phyloP scores from a whole-genome alignment of 163 green algal genomes.

The Trebouxiophyceae sp. region DNA sequence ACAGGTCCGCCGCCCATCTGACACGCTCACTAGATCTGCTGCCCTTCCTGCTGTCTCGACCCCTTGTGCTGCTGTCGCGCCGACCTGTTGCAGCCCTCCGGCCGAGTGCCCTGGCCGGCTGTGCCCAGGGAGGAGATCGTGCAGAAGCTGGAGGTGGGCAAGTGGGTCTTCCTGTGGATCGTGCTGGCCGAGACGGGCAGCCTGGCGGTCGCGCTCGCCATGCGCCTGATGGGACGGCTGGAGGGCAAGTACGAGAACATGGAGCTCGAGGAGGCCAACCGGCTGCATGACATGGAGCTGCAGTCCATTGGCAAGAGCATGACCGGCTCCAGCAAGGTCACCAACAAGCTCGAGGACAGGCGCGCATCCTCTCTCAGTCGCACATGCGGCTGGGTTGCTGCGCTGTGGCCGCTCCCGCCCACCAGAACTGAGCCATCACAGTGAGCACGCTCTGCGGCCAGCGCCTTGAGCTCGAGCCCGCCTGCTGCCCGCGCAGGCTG shows the following conservation, averaged over 20 bases:
- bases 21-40: too few species aligned
- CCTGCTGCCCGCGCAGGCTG: background rate
- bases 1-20: too few species aligned
- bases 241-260: constrained; percentile 7
- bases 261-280: background rate
- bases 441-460: too few species aligned
- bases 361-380: background rate
- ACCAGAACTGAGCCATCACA: too few species aligned
- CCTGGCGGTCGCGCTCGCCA: constrained; percentile 2
- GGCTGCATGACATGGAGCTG: constrained; percentile 3
- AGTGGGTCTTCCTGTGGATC: constrained; percentile 15
- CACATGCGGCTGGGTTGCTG: too few species aligned
- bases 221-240: constrained; percentile 5
- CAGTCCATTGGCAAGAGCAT: constrained; percentile 1
- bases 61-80: too few species aligned
- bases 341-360: background rate
- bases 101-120: constrained; percentile 1
- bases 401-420: too few species aligned
- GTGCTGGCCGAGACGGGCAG: constrained; percentile 5
- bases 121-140: constrained; percentile 7
- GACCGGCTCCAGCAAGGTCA: background rate
- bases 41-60: too few species aligned
- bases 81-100: too few species aligned
- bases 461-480: too few species aligned
- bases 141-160: constrained; percentile 14